A percentile compares a stretch with the other conserved stretches of the same genome.
Evolutionary conservation across 2,329 filamentous ascomycete species (phyloP).

Genomic region (Phoma sp.): DNA sequence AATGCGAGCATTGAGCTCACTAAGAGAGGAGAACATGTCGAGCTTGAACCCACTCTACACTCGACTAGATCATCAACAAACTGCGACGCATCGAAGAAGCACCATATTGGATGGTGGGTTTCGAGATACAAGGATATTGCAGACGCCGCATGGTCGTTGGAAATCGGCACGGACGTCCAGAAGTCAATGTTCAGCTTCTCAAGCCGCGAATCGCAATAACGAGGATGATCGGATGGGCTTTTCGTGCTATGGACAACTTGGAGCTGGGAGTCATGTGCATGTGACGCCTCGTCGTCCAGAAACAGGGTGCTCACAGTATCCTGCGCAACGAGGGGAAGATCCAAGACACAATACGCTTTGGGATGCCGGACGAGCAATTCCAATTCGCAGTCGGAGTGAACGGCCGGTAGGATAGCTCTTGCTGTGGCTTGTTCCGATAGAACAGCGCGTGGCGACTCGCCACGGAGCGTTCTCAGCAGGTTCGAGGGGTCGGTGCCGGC

Average conservation of each 20-base stretch:
- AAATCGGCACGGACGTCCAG: constrained; percentile 16
- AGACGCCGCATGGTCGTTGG: constrained; percentile 14
- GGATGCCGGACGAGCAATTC: constrained; percentile 20
- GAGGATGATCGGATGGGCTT: background rate
- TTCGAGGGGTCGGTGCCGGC: constrained; percentile 11
- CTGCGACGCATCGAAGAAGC: constrained; percentile 19
- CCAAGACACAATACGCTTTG: constrained; percentile 11
- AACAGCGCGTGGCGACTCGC: constrained; percentile 2
- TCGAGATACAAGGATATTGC: constrained; percentile 21
- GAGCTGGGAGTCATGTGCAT: constrained; percentile 1
- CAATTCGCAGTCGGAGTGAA: constrained; percentile 19
- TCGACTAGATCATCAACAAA: constrained; percentile 16
- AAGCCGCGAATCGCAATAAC: constrained; percentile 19
- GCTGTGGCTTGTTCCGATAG: constrained; percentile 17
- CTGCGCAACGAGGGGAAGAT: constrained; percentile 10
- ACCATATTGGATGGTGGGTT: constrained; percentile 18
- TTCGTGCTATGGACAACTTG: background rate
- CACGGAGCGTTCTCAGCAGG: constrained; percentile 14
- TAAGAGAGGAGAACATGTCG: constrained; percentile 16
- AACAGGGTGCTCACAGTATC: constrained; percentile 11
- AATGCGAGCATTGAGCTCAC: constrained; percentile 17
- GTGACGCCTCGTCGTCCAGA: constrained; percentile 1
- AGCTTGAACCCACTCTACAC: constrained; percentile 5
- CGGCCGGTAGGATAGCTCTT: constrained; percentile 14
- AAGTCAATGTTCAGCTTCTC: constrained; percentile 15